These are phyloP conservation scores for Byssothecium circinans DNA, from an alignment of 2,329 filamentous ascomycete species.

Conservation along the genomic window DNA sequence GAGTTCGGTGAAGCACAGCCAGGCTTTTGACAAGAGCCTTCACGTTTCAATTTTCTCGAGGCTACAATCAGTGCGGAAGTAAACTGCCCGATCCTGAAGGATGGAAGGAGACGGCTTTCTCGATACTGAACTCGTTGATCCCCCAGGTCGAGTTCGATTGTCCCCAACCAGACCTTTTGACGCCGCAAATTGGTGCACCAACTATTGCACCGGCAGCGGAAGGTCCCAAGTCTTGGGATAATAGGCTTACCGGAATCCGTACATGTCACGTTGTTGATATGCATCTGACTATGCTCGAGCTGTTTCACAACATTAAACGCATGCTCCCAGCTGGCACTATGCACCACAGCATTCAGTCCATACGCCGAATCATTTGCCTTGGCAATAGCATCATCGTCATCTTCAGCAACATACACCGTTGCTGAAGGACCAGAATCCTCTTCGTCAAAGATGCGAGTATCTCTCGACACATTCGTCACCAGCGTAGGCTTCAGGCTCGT, in stretches of 20 bases:
- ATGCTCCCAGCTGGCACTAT: slow-evolving; percentile 63
- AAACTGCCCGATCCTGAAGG: not conserved
- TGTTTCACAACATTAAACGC: slow-evolving; percentile 44
- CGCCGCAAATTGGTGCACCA: slow-evolving; percentile 12
- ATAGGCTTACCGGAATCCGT: slow-evolving; percentile 8
- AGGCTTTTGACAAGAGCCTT: too few species aligned
- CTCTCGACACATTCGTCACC: slow-evolving; percentile 62
- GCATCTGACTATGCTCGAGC: slow-evolving; percentile 56
- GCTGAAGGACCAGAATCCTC: slow-evolving; percentile 79
- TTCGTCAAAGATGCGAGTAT: slow-evolving; percentile 71
- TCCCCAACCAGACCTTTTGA: slow-evolving; percentile 22
- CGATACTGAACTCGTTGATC: slow-evolving; percentile 21
- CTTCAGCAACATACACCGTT: slow-evolving; percentile 64
- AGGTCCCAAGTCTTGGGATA: not conserved
- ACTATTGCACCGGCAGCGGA: slow-evolving; percentile 4
- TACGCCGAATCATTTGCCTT: slow-evolving; percentile 82
- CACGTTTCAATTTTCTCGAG: too few species aligned
- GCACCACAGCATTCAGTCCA: slow-evolving; percentile 71
- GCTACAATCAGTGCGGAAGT: not conserved
- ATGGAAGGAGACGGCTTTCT: slow-evolving; percentile 16
- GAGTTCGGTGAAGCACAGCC: not conserved
- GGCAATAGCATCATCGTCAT: slow-evolving; percentile 69
- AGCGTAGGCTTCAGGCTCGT: slow-evolving; percentile 63
- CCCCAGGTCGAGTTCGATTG: slow-evolving; percentile 21
- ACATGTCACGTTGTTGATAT: slow-evolving; percentile 13